A percentile compares a stretch with the other conserved stretches of the same genome.
These are phyloP conservation scores for Trichoderma gracile DNA, from an alignment of 2,329 filamentous ascomycete species.

Conservation along the genomic window DNA sequence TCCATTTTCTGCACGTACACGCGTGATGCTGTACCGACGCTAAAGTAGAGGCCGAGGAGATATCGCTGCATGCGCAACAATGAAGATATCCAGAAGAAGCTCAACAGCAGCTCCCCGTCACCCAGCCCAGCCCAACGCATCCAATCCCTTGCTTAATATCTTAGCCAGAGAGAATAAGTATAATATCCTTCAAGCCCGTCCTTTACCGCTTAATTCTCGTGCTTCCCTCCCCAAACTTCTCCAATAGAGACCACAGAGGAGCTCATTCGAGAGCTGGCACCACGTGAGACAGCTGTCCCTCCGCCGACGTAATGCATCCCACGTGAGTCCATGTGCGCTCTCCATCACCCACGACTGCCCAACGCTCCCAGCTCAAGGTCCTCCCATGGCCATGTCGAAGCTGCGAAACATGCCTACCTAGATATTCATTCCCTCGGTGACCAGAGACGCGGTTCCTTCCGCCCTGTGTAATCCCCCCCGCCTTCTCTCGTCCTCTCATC, in stretches of 20 bases:
- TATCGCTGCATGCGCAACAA: neutral
- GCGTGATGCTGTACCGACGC: neutral
- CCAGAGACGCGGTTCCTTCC: no score
- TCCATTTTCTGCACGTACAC: no score
- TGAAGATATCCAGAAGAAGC: neutral
- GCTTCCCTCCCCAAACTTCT: neutral
- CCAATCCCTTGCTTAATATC: no score
- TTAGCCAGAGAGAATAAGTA: neutral
- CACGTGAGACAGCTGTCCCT: constrained; percentile 17
- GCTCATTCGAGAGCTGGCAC: constrained; percentile 7
- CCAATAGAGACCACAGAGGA: constrained; percentile 14
- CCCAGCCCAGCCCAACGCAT: neutral
- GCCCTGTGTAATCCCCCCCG: no score
- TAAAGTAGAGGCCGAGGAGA: neutral
- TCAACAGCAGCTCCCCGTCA: neutral
- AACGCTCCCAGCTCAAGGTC: neutral
- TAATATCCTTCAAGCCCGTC: neutral
- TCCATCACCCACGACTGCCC: neutral
- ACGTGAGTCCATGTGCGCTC: constrained; percentile 14
- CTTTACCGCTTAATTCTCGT: neutral
- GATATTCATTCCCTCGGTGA: no score
- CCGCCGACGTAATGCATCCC: constrained; percentile 22
- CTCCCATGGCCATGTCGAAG: neutral
- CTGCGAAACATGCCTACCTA: neutral
- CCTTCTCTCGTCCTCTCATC: no score